These are phyloP conservation scores for Cupressus sempervirens DNA, from an alignment of 75 land plant species.

Conservation along the genomic window DNA sequence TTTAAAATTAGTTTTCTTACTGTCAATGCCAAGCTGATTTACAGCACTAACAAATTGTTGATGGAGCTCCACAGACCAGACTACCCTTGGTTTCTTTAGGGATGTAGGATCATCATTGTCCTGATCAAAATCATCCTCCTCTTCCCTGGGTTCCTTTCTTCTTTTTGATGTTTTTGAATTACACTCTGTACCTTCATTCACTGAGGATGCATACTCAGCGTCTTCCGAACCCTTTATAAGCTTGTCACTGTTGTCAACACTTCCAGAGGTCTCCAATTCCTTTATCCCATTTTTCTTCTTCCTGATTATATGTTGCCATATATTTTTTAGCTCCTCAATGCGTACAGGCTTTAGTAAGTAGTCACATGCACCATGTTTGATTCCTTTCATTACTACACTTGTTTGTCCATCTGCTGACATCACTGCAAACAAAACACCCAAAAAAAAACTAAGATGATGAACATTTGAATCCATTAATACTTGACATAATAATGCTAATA, in stretches of 20 bases:
- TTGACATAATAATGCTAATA: not conserved
- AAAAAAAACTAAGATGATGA: not conserved
- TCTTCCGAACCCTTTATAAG: constrained; percentile 41
- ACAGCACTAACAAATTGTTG: constrained; percentile 91
- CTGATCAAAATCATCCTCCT: constrained; percentile 66
- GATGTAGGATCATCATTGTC: constrained; percentile 72
- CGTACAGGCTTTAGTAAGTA: constrained; percentile 86
- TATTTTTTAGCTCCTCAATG: constrained; percentile 71
- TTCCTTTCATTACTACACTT: constrained; percentile 83
- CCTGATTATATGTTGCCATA: constrained; percentile 91
- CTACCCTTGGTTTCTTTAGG: constrained; percentile 83
- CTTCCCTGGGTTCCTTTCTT: constrained; percentile 51
- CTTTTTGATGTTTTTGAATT: constrained; percentile 45
- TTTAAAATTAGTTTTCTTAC: constrained; percentile 35
- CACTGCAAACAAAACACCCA: constrained; percentile 47
- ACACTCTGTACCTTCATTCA: constrained; percentile 52
- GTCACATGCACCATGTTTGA: constrained; percentile 94
- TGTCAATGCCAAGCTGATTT: constrained; percentile 85
- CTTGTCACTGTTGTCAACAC: constrained; percentile 42
- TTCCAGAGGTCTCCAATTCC: constrained; percentile 45
- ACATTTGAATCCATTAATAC: not conserved
- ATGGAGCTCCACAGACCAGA: constrained; percentile 96
- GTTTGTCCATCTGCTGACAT: constrained; percentile 84
- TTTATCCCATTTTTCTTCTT: constrained; percentile 50
- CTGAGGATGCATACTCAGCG: constrained; percentile 56